Evolutionary conservation across 805 yeast species (phyloP).

Genomic region (Metschnikowia hibisci): DNA sequence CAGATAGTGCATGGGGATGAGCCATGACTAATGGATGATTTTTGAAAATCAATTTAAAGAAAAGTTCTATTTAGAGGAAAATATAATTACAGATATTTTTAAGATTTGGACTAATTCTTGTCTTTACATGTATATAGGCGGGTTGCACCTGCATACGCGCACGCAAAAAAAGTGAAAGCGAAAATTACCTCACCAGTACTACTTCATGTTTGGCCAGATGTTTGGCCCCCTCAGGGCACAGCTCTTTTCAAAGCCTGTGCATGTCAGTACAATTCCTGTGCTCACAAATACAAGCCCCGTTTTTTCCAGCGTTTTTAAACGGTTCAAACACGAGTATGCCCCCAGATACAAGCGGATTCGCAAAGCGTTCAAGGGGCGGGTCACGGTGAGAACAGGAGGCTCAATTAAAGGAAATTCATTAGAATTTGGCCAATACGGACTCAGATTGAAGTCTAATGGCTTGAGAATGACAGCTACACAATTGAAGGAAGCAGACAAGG

Average conservation of each 20-base stretch:
- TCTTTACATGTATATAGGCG: not conserved
- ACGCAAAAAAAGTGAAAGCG: slow-evolving; percentile 2
- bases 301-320: slow-evolving; percentile 9
- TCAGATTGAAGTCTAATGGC: slow-evolving; percentile 87
- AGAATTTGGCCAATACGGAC: slow-evolving; percentile 78
- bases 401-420: slow-evolving; percentile 83
- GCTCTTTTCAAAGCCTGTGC: not conserved
- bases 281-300: not conserved
- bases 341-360: slow-evolving; percentile 65
- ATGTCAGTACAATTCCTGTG: not conserved
- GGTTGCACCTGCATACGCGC: not conserved
- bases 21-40: not conserved
- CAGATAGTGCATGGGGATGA: slow-evolving; percentile 23
- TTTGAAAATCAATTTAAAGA: too few species aligned
- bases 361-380: slow-evolving; percentile 91
- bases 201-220: slow-evolving; percentile 10
- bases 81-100: not conserved
- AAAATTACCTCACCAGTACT: not conserved
- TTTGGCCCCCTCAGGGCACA: slow-evolving; percentile 3
- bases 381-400: slow-evolving; percentile 91
- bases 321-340: slow-evolving; percentile 69
- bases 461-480: slow-evolving; percentile 81
- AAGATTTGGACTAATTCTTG: not conserved
- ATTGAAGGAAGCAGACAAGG: slow-evolving; percentile 84
- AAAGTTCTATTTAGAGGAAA: not conserved